Evolutionary conservation across 2,329 filamentous ascomycete genomes (phyloP).

Genomic region (Talaromyces pinophilus): DNA sequence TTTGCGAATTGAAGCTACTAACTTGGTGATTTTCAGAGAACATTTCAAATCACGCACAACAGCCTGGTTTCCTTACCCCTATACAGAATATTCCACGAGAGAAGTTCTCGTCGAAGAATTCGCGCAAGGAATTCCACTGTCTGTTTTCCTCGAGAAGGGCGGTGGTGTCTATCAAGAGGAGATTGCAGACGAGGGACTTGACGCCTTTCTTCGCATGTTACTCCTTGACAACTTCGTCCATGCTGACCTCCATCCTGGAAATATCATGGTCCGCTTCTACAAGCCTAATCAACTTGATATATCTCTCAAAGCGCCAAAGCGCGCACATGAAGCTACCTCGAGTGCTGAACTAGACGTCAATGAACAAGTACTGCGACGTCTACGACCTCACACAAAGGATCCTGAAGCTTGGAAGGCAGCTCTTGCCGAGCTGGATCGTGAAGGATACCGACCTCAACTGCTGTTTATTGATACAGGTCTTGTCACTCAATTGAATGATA

Average conservation of each 20-base stretch:
- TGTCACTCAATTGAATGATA: slow-evolving; percentile 86
- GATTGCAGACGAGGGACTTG: slow-evolving; percentile 90
- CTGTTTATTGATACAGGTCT: slow-evolving; percentile 97
- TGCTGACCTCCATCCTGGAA: slow-evolving; percentile 92
- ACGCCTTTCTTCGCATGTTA: slow-evolving; percentile 95
- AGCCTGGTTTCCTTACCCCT: slow-evolving; percentile 96
- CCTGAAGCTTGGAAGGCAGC: slow-evolving; percentile 71
- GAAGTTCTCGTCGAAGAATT: slow-evolving; percentile 95
- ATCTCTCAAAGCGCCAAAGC: slow-evolving; percentile 50
- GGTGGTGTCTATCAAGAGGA: slow-evolving; percentile 91
- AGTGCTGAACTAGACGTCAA: slow-evolving; percentile 72
- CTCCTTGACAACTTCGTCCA: slow-evolving; percentile 97
- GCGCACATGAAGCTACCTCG: slow-evolving; percentile 45
- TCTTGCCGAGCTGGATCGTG: slow-evolving; percentile 73
- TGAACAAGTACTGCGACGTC: slow-evolving; percentile 76
- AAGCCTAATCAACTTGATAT: slow-evolving; percentile 73
- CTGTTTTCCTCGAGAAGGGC: slow-evolving; percentile 86
- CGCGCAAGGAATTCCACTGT: slow-evolving; percentile 87
- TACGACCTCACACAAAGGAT: slow-evolving; percentile 72
- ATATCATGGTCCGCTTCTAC: slow-evolving; percentile 99
- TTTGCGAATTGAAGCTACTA: slow-evolving; percentile 89
- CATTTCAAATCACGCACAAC: slow-evolving; percentile 88
- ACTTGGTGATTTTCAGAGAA: slow-evolving; percentile 79
- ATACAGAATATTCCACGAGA: slow-evolving; percentile 86
- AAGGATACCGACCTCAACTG: slow-evolving; percentile 89